These are phyloP conservation scores for Scutellaria baicalensis DNA, from an alignment of 257 asterid genomes.

Conservation along the genomic window DNA sequence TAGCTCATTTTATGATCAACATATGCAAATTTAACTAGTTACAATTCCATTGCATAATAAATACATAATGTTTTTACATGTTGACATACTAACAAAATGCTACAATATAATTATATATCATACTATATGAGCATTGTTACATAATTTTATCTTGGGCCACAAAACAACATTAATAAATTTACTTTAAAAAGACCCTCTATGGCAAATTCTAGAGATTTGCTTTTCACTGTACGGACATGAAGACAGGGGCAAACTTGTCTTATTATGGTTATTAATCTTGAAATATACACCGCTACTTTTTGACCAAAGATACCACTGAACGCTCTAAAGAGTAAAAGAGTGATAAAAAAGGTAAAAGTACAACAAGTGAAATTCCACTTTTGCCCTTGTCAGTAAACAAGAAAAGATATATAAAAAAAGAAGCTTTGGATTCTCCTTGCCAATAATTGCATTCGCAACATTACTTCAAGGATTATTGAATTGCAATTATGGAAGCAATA, in stretches of 20 bases:
- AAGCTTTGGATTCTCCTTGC: conserved; percentile 12
- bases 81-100: too few species aligned
- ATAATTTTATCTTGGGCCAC: too few species aligned
- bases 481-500: neutral
- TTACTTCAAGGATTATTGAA: neutral
- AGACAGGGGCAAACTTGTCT: conserved; percentile 1
- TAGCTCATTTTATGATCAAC: neutral
- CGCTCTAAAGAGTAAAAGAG: neutral
- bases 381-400: neutral
- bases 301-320: conserved; percentile 7
- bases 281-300: conserved; percentile 28
- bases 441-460: neutral
- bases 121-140: too few species aligned
- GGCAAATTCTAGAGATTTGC: neutral
- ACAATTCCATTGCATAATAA: too few species aligned
- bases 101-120: too few species aligned
- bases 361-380: neutral
- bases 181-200: too few species aligned
- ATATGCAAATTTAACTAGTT: too few species aligned
- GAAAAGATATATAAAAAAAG: neutral
- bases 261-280: conserved; percentile 4
- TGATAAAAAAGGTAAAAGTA: neutral
- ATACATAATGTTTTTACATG: too few species aligned
- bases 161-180: too few species aligned
- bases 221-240: conserved; percentile 4